Base-by-base conservation (phyloP, 768 basidiomycete genomes). In the Leccinum broughii region DNA sequence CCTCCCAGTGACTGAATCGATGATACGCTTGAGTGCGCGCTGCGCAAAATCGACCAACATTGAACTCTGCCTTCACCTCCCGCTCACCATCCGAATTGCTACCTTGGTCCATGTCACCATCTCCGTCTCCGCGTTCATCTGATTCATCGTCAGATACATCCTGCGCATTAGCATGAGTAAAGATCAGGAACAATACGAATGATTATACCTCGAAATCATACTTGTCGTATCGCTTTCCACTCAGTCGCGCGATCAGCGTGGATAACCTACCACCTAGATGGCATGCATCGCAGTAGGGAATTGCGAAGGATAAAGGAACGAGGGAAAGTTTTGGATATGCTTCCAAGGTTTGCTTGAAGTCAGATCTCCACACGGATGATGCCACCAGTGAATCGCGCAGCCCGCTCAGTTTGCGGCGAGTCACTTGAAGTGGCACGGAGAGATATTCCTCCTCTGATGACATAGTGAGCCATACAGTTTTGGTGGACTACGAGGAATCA, bases 1-100 rank as follows among this genome's bases (percentile, higher is more conserved):
- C 92, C 85, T 92, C 91, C 92, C 92, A 94, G 66, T 94, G 92
- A 20, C 80, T 82, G 66, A 93, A 86, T 56, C 80, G 73, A 67
- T 93, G 92, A 65, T 83, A 94, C 17, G 86, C 83, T 55, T 72
- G 75, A 3, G 87, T 86, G 55, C 92, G 81, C 52, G 76, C 76
- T 3, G 88, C 91, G 70, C 92, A 94, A 68, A 92, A 93, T 35
- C 89, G 83, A n/a, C 92, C 92, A 4, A 93, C 78, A 65, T 86
- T 73, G 65, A 87, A 86, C 63, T 83, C 80, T 57, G 54, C 69
- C 65, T 56, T 68, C 34, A 58, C 46, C 10, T 57, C 51, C 37
- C 54, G 51, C 8, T 68, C 35, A 58, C 24, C 54, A 54, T 66
- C 57, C 3, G 8, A 26, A 32, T 53, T 41, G 1, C 28, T 51